Evolutionary conservation across 768 basidiomycete species (phyloP).

Genomic region (Leccinum aurantiacum): DNA sequence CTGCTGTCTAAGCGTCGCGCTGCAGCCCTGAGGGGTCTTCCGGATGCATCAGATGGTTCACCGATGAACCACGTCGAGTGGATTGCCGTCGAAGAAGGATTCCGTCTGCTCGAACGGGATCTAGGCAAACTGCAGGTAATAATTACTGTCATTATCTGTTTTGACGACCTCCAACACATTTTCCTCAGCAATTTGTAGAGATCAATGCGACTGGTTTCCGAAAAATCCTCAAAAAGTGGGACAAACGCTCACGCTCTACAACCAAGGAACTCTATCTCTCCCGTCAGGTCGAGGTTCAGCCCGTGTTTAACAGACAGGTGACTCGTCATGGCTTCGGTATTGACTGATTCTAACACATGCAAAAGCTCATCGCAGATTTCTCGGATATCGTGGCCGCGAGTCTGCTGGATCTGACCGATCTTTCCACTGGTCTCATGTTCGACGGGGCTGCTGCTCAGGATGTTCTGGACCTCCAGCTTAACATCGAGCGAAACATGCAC

Average conservation of each 20-base stretch:
- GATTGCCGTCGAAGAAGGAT: slow-evolving; percentile 96
- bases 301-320: slow-evolving; percentile 94
- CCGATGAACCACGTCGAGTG: slow-evolving; percentile 75
- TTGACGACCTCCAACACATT: slow-evolving; percentile 15
- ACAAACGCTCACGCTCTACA: slow-evolving; percentile 90
- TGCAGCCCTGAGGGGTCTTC: slow-evolving; percentile 67
- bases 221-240: slow-evolving; percentile 98
- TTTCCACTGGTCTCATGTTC: slow-evolving; percentile 71
- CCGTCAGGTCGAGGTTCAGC: slow-evolving; percentile 98
- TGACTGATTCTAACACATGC: slow-evolving; percentile 11
- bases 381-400: slow-evolving; percentile 89
- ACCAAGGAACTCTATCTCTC: slow-evolving; percentile 97
- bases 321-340: slow-evolving; percentile 20
- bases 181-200: slow-evolving; percentile 86
- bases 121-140: slow-evolving; percentile 89
- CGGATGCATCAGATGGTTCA: slow-evolving; percentile 63
- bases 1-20: slow-evolving; percentile 91
- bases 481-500: slow-evolving; percentile 57
- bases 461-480: slow-evolving; percentile 70
- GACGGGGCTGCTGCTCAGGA: slow-evolving; percentile 79
- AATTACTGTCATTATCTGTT: slow-evolving; percentile 11
- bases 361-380: slow-evolving; percentile 88
- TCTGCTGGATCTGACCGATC: slow-evolving; percentile 74
- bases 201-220: slow-evolving; percentile 96
- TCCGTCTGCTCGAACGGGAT: slow-evolving; percentile 90